phyloP scores from a whole-genome alignment of 2,329 filamentous ascomycete species.

The Colletotrichum spinosum region DNA sequence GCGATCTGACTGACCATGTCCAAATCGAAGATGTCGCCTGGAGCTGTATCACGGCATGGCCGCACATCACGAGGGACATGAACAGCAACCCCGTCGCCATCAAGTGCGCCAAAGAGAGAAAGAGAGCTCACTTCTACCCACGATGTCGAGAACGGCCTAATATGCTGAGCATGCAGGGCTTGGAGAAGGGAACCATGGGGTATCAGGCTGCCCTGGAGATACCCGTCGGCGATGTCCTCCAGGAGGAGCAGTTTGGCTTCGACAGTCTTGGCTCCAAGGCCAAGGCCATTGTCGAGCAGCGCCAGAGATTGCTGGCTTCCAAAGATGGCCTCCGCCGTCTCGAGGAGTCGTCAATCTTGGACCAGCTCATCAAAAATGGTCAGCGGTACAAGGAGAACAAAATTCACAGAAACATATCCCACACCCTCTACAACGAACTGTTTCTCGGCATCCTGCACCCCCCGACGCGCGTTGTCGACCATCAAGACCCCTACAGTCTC shows the following conservation, averaged over 20 bases:
- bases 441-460: slow-evolving; percentile 71
- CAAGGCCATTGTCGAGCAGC: slow-evolving; percentile 66
- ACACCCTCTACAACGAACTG: slow-evolving; percentile 68
- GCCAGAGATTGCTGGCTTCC: slow-evolving; percentile 66
- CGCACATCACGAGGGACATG: slow-evolving; percentile 67
- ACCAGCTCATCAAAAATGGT: slow-evolving; percentile 68
- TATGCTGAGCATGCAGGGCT: slow-evolving; percentile 78
- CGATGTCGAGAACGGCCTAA: slow-evolving; percentile 72
- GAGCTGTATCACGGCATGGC: slow-evolving; percentile 72
- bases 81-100: slow-evolving; percentile 58
- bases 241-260: slow-evolving; percentile 72
- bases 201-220: slow-evolving; percentile 77
- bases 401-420: slow-evolving; percentile 60
- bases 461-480: slow-evolving; percentile 66
- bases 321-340: slow-evolving; percentile 66
- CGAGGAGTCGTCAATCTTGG: slow-evolving; percentile 68
- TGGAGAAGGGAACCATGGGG: slow-evolving; percentile 78
- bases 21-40: slow-evolving; percentile 73
- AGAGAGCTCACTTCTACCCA: slow-evolving; percentile 68
- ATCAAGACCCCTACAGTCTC: slow-evolving; percentile 70
- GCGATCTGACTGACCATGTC: slow-evolving; percentile 73
- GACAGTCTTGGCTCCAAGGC: slow-evolving; percentile 66
- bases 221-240: slow-evolving; percentile 71
- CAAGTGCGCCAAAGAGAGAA: slow-evolving; percentile 56
- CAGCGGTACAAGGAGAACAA: slow-evolving; percentile 66